These are phyloP conservation scores for Pichia sp. DNA, from an alignment of 1,139 yeast genomes.

Conservation along the genomic window DNA sequence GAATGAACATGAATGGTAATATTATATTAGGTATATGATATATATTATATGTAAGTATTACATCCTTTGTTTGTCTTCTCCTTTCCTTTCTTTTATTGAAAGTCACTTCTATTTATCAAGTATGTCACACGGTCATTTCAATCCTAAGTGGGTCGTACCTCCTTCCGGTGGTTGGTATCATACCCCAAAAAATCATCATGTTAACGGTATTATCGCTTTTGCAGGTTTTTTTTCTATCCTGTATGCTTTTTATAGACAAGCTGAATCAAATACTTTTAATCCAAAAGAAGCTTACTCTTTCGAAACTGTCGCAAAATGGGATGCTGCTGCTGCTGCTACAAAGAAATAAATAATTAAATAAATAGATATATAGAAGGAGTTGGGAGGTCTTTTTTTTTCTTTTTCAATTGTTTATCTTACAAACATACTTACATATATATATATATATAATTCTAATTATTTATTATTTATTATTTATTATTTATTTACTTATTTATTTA, in stretches of 20 bases:
- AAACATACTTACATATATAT: slow-evolving; percentile 24
- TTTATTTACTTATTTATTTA: slow-evolving; percentile 3
- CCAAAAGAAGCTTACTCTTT: slow-evolving; percentile 25
- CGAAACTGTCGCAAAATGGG: slow-evolving; percentile 30
- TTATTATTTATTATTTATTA: neutral
- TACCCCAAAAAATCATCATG: slow-evolving; percentile 29
- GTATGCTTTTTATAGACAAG: slow-evolving; percentile 25
- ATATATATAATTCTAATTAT: slow-evolving; percentile 44
- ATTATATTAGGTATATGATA: neutral
- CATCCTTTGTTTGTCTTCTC: neutral
- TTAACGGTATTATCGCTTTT: slow-evolving; percentile 28
- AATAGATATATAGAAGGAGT: no score
- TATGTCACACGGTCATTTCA: slow-evolving; percentile 20
- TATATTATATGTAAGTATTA: neutral
- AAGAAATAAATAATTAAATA: slow-evolving; percentile 5
- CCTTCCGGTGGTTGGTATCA: slow-evolving; percentile 34
- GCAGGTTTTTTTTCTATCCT: slow-evolving; percentile 23
- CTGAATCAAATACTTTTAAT: slow-evolving; percentile 25
- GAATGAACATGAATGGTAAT: no score
- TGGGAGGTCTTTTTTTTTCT: neutral
- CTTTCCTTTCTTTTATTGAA: no score
- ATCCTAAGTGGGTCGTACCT: slow-evolving; percentile 30
- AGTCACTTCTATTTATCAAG: neutral
- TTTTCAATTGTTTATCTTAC: neutral
- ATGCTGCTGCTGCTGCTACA: slow-evolving; percentile 27